Percentiles rank a stretch among this genome's conserved stretches.
phyloP scores from a whole-genome alignment of 2,329 filamentous ascomycete species.

The Fusarium cicatricum region DNA sequence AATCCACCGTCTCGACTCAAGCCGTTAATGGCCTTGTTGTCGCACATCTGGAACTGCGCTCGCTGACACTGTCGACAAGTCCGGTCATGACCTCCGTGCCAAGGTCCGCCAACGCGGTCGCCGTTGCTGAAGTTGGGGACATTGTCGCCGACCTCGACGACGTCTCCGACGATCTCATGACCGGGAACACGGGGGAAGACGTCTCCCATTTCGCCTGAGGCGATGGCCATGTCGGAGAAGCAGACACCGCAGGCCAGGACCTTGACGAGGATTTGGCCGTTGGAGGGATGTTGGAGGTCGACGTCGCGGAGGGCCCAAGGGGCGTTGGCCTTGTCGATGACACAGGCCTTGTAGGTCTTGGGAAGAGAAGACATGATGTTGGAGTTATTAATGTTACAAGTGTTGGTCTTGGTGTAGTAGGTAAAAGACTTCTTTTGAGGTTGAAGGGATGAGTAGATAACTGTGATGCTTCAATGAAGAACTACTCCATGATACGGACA shows the following conservation, averaged over 20 bases:
- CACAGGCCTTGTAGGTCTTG: slow-evolving; percentile 72
- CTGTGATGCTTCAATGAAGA: not conserved
- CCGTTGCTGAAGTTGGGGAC: slow-evolving; percentile 68
- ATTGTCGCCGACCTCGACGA: slow-evolving; percentile 66
- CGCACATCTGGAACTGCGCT: slow-evolving; percentile 74
- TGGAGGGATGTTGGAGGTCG: slow-evolving; percentile 62
- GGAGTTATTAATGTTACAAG: too few relatives aligned
- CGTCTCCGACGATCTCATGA: slow-evolving; percentile 75
- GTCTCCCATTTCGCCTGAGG: slow-evolving; percentile 60
- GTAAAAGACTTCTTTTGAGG: not conserved
- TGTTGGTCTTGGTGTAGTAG: not conserved
- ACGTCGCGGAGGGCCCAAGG: slow-evolving; percentile 67
- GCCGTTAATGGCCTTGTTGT: slow-evolving; percentile 69
- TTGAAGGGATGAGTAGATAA: not conserved
- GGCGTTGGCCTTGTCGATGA: slow-evolving; percentile 61
- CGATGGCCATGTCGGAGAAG: slow-evolving; percentile 64
- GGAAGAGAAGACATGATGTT: slow-evolving; percentile 58
- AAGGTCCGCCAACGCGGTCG: slow-evolving; percentile 67
- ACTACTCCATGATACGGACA: not conserved
- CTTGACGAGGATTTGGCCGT: slow-evolving; percentile 72
- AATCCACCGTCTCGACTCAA: slow-evolving; percentile 73
- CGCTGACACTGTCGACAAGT: slow-evolving; percentile 70
- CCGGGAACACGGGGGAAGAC: slow-evolving; percentile 70
- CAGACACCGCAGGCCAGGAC: slow-evolving; percentile 77
- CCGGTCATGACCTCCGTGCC: slow-evolving; percentile 63